Conservation (phyloP, 2,329 filamentous ascomycete genomes). For the Malbranchea cinnamomea region DNA sequence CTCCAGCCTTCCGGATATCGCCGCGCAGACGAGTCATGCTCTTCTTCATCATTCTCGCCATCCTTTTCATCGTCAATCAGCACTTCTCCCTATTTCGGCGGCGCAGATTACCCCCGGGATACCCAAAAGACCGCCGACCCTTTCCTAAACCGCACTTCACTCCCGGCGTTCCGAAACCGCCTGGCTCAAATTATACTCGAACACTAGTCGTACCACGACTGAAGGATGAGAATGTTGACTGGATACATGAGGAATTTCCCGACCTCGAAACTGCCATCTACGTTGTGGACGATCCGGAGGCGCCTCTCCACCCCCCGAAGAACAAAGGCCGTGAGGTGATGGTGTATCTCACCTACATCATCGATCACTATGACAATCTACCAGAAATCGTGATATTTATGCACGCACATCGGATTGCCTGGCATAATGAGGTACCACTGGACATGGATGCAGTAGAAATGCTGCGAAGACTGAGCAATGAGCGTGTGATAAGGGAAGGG, state of each 20-base stretch:
- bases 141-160: too few species aligned
- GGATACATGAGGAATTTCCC: conserved; percentile 39
- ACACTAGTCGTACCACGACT: conserved; percentile 40
- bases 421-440: conserved; percentile 45
- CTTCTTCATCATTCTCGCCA: too few species aligned
- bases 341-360: conserved; percentile 47
- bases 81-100: too few species aligned
- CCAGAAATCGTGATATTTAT: conserved; percentile 46
- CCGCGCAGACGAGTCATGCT: too few species aligned
- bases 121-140: too few species aligned
- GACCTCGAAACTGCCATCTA: conserved; percentile 36
- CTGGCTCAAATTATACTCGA: conserved; percentile 34
- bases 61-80: too few species aligned
- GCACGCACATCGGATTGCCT: conserved; percentile 41
- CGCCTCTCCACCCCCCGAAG: conserved; percentile 36
- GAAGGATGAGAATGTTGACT: conserved; percentile 36
- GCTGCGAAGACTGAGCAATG: conserved; percentile 36
- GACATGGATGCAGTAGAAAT: conserved; percentile 36
- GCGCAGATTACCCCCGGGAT: too few species aligned
- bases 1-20: too few species aligned
- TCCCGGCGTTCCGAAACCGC: too few species aligned
- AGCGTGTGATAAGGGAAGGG: conserved; percentile 36
- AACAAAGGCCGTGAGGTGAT: conserved; percentile 51
- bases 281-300: conserved; percentile 36
- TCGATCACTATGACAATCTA: conserved; percentile 45